Percentiles rank a stretch among this genome's conserved stretches.
Conservation (phyloP, 2,329 filamentous ascomycete genomes). For the Fusarium cyanostomum region DNA sequence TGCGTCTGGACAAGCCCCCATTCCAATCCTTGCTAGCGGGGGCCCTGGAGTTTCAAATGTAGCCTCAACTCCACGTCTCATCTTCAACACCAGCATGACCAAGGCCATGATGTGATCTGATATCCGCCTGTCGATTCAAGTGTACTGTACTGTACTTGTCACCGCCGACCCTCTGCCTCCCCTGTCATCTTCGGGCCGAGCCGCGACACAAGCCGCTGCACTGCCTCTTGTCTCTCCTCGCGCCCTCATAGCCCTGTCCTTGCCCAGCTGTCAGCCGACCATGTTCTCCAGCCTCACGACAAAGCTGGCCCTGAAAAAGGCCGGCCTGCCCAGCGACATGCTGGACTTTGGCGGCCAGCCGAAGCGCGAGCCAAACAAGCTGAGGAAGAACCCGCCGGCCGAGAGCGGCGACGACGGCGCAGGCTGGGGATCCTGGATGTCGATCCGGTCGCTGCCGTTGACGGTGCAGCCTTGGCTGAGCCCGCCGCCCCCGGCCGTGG, state of each 20-base stretch:
- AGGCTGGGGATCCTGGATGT: constrained; percentile 60
- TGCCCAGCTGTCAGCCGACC: constrained; percentile 22
- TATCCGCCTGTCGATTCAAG: background rate
- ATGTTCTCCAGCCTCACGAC: constrained; percentile 67
- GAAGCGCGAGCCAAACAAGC: constrained; percentile 46
- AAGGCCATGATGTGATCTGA: background rate
- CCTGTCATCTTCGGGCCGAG: constrained; percentile 4
- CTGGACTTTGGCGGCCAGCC: constrained; percentile 50
- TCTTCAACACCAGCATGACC: constrained; percentile 14
- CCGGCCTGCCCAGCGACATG: constrained; percentile 62
- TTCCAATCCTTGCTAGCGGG: constrained; percentile 32
- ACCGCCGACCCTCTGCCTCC: background rate
- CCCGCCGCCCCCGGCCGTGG: constrained; percentile 60
- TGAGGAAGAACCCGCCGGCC: constrained; percentile 45
- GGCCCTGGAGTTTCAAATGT: constrained; percentile 28
- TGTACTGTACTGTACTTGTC: background rate
- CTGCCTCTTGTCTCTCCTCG: background rate
- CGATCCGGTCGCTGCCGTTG: constrained; percentile 59
- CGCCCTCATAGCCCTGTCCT: background rate
- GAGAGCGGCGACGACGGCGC: constrained; percentile 41
- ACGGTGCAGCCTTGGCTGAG: constrained; percentile 64
- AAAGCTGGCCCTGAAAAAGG: constrained; percentile 67
- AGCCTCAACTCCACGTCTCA: constrained; percentile 32
- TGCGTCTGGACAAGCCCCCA: constrained; percentile 17
- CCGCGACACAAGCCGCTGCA: background rate